Evolutionary conservation across 306 rosid genomes (phyloP), one percentile per base, ranked within the genome.

Genomic region (Alnus rubra): DNA sequence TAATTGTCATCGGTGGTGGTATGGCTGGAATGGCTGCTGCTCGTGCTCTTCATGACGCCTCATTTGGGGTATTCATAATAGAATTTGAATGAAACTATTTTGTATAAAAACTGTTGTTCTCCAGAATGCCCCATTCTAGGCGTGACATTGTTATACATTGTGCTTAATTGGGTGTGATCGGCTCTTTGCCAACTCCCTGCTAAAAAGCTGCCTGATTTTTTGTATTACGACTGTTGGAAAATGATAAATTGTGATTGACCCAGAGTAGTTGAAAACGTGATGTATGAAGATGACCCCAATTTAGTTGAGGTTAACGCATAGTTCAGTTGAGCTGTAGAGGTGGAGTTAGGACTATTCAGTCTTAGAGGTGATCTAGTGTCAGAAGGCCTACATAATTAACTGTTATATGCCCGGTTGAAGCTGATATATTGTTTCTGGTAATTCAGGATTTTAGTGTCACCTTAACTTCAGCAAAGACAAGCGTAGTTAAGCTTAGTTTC

Each of bases 21-120:
- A 93, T 96, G 84, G 96, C 97, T 18, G 99, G 99, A 47, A 71
- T 93, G 71, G 87, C 99, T 70, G 99, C 99, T 74, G 98, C 99
- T 35, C 98, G 91, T 56, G 91, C 98, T 59, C 99, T 96, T 56
- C 89, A 84, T 13, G 99, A 91, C 81, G 98, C 99, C 3, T 90
- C 97, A 9, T 84, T 96, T 85, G 92, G 91, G 96, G 99, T 96
- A 84, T 76, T 65, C 23, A n/a, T 1, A 28, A 42, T 14, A 73
- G 59, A 7, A 54, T 63, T 1, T 5, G 4, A 71, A 12, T 10
- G 44, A 14, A 14, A 19, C 47, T 78, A 11, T 45, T 12, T 10
- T 72, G 33, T 44, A 39, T 69, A 60, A 65, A 42, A 50, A 13
- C 15, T 62, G 3, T 23, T 71, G 37, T 67, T 5, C 19, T 73